Conservation (phyloP, 306 rosid genomes). For the Prunus persica region DNA sequence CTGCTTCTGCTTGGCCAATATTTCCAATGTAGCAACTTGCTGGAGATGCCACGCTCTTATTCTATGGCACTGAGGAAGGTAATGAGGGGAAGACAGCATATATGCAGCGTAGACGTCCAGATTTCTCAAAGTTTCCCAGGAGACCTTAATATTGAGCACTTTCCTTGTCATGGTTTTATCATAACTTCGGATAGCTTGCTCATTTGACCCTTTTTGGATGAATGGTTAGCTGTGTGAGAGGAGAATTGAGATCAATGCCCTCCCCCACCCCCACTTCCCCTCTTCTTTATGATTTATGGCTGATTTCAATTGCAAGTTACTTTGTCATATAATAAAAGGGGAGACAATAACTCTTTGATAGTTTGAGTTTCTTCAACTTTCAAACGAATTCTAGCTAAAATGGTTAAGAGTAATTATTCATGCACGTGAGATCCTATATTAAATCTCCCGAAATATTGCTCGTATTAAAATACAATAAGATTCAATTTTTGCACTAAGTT, state of each 20-base stretch:
- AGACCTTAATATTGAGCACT: slow-evolving; percentile 38
- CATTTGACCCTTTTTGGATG: background rate
- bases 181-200: too few relatives aligned
- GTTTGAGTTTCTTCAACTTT: background rate
- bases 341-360: background rate
- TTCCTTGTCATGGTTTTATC: background rate
- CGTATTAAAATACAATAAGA: too few relatives aligned
- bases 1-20: background rate
- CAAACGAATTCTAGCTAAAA: too few relatives aligned
- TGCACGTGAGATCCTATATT: too few relatives aligned
- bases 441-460: too few relatives aligned
- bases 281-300: background rate
- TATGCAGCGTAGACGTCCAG: slow-evolving; percentile 61
- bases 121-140: slow-evolving; percentile 67
- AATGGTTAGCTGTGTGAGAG: background rate
- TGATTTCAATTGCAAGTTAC: background rate
- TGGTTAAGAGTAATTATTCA: too few relatives aligned
- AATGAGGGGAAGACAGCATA: slow-evolving; percentile 72
- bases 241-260: background rate
- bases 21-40: slow-evolving; percentile 51
- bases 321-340: background rate
- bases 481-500: too few relatives aligned
- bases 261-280: background rate
- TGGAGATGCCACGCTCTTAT: slow-evolving; percentile 76
- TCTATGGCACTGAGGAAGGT: slow-evolving; percentile 77